Conservation (phyloP, 2,329 filamentous ascomycete genomes). For the Fusarium sp. region DNA sequence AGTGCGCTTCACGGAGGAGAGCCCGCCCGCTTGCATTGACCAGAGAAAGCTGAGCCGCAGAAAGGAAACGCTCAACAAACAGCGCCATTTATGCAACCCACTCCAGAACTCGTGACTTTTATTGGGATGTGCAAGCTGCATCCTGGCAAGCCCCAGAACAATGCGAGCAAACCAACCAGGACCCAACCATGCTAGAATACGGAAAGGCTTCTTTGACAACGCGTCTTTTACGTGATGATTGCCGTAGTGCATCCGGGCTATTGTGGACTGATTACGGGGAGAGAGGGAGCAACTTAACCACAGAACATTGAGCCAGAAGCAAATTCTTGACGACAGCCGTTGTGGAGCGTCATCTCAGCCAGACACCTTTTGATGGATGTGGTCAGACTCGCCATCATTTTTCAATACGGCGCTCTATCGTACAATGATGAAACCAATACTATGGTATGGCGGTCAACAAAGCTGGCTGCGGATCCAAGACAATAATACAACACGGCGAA, state of each 20-base stretch:
- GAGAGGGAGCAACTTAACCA: background rate
- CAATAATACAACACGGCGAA: background rate
- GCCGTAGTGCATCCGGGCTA: background rate
- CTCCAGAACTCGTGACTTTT: conserved; percentile 15
- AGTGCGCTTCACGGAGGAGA: background rate
- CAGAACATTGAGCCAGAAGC: background rate
- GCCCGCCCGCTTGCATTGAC: background rate
- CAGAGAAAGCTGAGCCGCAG: conserved; percentile 8
- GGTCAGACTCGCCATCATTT: background rate
- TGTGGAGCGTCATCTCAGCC: conserved; percentile 24
- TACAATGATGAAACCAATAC: background rate
- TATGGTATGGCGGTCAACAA: conserved; percentile 1
- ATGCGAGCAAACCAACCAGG: conserved; percentile 15
- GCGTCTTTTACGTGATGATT: background rate
- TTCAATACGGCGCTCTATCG: background rate
- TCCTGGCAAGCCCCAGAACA: conserved; percentile 24
- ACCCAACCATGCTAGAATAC: conserved; percentile 5
- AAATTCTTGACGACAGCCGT: conserved; percentile 18
- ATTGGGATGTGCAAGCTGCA: conserved; percentile 36
- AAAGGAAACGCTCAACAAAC: conserved; percentile 33
- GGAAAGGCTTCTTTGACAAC: conserved; percentile 1
- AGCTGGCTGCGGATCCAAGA: conserved; percentile 13
- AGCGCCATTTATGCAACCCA: conserved; percentile 34
- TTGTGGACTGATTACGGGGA: background rate
- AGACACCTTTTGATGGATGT: background rate